phyloP scores from a whole-genome alignment of 129 eudicot genomes.

The Centella asiatica region DNA sequence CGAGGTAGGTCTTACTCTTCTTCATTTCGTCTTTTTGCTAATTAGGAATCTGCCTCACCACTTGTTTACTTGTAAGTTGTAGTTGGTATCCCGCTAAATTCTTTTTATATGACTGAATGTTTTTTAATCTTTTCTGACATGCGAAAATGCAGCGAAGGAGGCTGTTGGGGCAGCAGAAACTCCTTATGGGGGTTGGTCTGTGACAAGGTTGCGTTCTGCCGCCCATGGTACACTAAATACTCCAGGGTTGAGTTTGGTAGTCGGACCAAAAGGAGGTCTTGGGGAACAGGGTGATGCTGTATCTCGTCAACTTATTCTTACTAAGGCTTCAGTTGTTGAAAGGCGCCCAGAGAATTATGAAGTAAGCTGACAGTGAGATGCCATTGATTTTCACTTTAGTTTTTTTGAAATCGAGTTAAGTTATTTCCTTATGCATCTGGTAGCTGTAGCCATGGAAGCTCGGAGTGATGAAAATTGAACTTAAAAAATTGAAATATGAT shows the following conservation, averaged over 20 bases:
- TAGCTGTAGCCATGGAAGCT: not conserved
- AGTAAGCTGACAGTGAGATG: constrained; percentile 33
- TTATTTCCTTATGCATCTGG: not conserved
- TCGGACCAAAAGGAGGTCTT: constrained; percentile 97
- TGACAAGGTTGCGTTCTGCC: constrained; percentile 77
- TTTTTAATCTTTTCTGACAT: not conserved
- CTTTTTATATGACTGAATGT: not conserved
- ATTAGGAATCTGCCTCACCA: constrained; percentile 1
- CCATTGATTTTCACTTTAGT: not conserved
- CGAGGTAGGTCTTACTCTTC: constrained; percentile 52
- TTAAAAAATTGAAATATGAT: not conserved
- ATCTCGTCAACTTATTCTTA: constrained; percentile 83
- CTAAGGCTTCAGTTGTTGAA: constrained; percentile 81
- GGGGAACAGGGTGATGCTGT: constrained; percentile 97
- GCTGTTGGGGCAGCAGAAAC: constrained; percentile 98
- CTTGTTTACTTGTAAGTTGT: not conserved
- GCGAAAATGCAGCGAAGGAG: constrained; percentile 64
- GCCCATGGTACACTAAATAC: constrained; percentile 80
- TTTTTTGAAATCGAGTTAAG: not conserved
- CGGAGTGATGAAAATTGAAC: not conserved
- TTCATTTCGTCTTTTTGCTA: not conserved
- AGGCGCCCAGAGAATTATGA: constrained; percentile 93
- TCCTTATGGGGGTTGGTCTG: constrained; percentile 92
- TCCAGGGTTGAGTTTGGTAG: constrained; percentile 54
- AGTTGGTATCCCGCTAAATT: not conserved